Evolutionary conservation across 108 stramenopile species (phyloP).

Genomic region (Mayamaea pseudoterrestris): DNA sequence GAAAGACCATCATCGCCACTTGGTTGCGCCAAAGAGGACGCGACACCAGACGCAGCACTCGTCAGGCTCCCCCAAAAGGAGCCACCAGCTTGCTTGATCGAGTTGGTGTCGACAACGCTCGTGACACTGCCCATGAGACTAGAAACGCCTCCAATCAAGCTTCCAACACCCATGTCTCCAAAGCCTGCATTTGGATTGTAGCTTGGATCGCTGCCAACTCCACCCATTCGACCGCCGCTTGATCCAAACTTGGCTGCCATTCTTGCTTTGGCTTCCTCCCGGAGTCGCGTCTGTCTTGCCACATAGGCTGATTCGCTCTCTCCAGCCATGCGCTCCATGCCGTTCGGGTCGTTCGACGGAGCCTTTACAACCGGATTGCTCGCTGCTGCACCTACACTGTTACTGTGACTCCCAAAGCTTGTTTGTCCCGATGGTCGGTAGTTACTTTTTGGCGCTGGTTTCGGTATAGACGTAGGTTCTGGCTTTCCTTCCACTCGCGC

Average conservation of each 20-base stretch:
- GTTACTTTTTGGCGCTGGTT: constrained; percentile 14
- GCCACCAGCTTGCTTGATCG: constrained; percentile 8
- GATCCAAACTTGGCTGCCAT: constrained; percentile 85
- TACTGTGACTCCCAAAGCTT: not conserved
- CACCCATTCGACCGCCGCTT: constrained; percentile 55
- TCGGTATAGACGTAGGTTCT: constrained; percentile 58
- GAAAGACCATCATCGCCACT: constrained; percentile 53
- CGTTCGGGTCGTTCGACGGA: constrained; percentile 49
- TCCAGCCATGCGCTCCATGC: constrained; percentile 83
- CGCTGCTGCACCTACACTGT: constrained; percentile 5
- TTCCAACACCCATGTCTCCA: constrained; percentile 30
- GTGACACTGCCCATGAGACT: constrained; percentile 31
- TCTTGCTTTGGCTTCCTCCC: constrained; percentile 68
- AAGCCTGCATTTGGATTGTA: constrained; percentile 47
- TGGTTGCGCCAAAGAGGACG: constrained; percentile 38
- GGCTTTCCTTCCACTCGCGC: constrained; percentile 71
- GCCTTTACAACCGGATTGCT: constrained; percentile 7
- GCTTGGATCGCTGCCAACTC: constrained; percentile 61
- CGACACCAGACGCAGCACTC: constrained; percentile 37
- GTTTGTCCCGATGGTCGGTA: constrained; percentile 15
- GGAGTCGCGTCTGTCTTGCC: constrained; percentile 78
- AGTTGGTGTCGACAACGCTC: constrained; percentile 15
- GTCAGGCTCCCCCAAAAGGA: constrained; percentile 64
- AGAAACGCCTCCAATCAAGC: constrained; percentile 26
- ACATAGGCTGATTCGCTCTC: constrained; percentile 88